phyloP scores from a whole-genome alignment of 1,284 basidiomycete genomes.

The Apiotrichum veenhuisii region DNA sequence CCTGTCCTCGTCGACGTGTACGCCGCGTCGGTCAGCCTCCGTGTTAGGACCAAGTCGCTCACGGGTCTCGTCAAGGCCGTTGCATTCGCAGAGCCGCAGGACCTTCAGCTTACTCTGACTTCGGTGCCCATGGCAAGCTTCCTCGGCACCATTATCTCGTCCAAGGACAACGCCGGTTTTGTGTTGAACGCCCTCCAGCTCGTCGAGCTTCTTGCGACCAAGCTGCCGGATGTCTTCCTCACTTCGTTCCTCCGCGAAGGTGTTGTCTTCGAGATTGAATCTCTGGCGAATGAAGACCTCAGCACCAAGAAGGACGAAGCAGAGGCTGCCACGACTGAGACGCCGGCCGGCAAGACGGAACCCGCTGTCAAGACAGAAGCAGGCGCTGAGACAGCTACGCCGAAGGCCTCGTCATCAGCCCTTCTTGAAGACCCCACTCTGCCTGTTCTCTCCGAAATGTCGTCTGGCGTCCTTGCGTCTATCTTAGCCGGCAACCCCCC shows the following conservation, averaged over 20 bases:
- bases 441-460: not conserved
- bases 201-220: slow-evolving; percentile 78
- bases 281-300: slow-evolving; percentile 62
- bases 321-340: slow-evolving; percentile 18
- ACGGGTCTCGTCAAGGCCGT: slow-evolving; percentile 82
- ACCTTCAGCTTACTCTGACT: slow-evolving; percentile 71
- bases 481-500: slow-evolving; percentile 40
- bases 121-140: slow-evolving; percentile 86
- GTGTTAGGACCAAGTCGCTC: slow-evolving; percentile 79
- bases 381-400: slow-evolving; percentile 1
- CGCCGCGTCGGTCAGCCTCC: slow-evolving; percentile 81
- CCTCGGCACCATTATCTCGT: slow-evolving; percentile 84
- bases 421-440: slow-evolving; percentile 25
- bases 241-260: slow-evolving; percentile 86
- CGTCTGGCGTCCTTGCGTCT: slow-evolving; percentile 30
- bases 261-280: slow-evolving; percentile 85
- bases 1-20: slow-evolving; percentile 94
- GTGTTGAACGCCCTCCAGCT: slow-evolving; percentile 84
- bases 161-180: slow-evolving; percentile 77
- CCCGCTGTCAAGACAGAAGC: slow-evolving; percentile 16
- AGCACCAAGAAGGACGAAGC: slow-evolving; percentile 34
- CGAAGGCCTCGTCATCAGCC: not conserved
- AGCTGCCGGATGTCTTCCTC: slow-evolving; percentile 75
- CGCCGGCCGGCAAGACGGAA: slow-evolving; percentile 4
- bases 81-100: slow-evolving; percentile 73